A percentile compares a stretch with the other conserved stretches of the same genome.
Evolutionary conservation across 2,329 filamentous ascomycete species (phyloP).

Genomic region (Pyrenophora seminiperda): DNA sequence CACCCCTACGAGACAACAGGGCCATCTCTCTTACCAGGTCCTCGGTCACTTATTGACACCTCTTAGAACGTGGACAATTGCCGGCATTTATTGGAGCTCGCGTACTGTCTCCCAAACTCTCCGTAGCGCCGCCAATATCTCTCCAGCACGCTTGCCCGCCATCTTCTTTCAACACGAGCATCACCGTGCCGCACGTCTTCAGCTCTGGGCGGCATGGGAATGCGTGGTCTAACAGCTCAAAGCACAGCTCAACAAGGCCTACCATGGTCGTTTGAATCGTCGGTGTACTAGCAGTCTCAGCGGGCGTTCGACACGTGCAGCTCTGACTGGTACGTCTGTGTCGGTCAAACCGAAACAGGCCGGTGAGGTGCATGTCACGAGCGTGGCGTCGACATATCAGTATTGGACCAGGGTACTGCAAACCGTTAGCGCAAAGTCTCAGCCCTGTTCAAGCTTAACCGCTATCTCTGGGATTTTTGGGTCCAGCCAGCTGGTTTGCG

Average conservation of each 20-base stretch:
- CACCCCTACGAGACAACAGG: slow-evolving; percentile 5
- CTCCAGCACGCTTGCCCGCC: no score
- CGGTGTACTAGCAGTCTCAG: neutral
- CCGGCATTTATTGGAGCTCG: neutral
- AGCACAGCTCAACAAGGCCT: neutral
- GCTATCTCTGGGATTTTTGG: slow-evolving; percentile 1
- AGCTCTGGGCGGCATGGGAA: neutral
- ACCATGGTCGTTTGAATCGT: neutral
- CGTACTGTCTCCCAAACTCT: neutral
- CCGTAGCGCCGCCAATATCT: neutral
- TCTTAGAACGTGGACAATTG: neutral
- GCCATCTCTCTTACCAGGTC: neutral
- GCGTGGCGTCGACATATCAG: slow-evolving; percentile 9
- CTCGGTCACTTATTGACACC: neutral
- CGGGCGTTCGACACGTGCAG: neutral
- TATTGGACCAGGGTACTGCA: slow-evolving; percentile 1
- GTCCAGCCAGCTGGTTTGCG: slow-evolving; percentile 8
- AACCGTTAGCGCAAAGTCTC: slow-evolving; percentile 4
- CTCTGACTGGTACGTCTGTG: neutral
- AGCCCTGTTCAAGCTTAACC: neutral
- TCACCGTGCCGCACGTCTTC: neutral
- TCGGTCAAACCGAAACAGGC: slow-evolving; percentile 2
- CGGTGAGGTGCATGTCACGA: slow-evolving; percentile 4
- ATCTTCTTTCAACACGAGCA: no score
- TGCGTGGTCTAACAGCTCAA: no score